These are phyloP conservation scores for Rhododendron griersonianum DNA, from an alignment of 148 eudicot genomes.

Conservation along the genomic window DNA sequence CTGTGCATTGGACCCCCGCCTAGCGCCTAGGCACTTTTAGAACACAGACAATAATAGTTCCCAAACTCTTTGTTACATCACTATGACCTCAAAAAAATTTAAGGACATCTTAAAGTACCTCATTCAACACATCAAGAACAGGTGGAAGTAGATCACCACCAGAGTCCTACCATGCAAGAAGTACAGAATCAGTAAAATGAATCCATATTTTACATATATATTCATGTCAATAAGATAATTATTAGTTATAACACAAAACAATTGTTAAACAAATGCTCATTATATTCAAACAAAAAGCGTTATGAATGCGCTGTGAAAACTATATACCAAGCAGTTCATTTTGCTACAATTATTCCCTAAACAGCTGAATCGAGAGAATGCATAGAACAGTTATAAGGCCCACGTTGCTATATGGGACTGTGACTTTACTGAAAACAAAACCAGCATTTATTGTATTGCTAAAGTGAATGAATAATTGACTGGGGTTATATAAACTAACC, in stretches of 20 bases:
- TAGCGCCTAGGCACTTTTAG: too few species aligned
- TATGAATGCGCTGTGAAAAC: not conserved
- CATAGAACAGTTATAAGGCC: not conserved
- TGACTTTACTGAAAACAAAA: too few species aligned
- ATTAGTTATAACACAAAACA: not conserved
- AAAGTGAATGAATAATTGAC: too few species aligned
- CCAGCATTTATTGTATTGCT: too few species aligned
- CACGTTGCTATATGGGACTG: not conserved
- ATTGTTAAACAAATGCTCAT: not conserved
- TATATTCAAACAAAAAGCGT: not conserved
- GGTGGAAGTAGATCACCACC: constrained; percentile 82
- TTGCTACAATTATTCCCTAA: not conserved
- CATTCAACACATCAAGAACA: constrained; percentile 93
- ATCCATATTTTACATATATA: not conserved
- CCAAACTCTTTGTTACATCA: not conserved
- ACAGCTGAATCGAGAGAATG: not conserved
- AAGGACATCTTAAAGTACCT: constrained; percentile 42
- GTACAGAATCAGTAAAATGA: not conserved
- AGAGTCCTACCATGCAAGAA: constrained; percentile 52
- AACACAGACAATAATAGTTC: not conserved
- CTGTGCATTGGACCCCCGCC: too few species aligned
- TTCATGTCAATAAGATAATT: not conserved
- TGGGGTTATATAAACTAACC: too few species aligned
- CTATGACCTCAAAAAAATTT: not conserved
- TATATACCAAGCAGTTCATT: not conserved